These are phyloP conservation scores for Leucocoprinus leucothites DNA, from an alignment of 768 basidiomycete genomes.

Conservation along the genomic window DNA sequence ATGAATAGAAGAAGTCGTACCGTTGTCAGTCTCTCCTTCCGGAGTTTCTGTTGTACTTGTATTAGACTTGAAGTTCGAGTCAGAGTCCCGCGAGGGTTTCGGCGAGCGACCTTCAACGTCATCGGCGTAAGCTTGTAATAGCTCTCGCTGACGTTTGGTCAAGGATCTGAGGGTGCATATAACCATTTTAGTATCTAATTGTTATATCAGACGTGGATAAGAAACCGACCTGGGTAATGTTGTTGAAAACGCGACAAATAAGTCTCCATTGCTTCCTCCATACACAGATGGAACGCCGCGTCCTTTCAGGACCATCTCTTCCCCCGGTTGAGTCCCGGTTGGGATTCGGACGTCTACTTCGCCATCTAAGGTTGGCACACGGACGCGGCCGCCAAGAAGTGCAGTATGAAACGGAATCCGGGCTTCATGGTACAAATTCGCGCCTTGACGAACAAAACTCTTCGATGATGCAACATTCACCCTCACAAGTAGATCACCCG, in stretches of 20 bases:
- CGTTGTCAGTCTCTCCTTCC: slow-evolving; percentile 47
- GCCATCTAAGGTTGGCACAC: slow-evolving; percentile 93
- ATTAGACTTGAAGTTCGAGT: slow-evolving; percentile 12
- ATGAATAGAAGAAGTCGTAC: slow-evolving; percentile 72
- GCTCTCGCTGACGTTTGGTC: slow-evolving; percentile 78
- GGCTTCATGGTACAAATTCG: slow-evolving; percentile 86
- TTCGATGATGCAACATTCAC: slow-evolving; percentile 83
- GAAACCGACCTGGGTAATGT: slow-evolving; percentile 80
- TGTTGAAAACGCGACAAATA: slow-evolving; percentile 86
- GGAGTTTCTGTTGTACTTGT: slow-evolving; percentile 18
- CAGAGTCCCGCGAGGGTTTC: slow-evolving; percentile 1
- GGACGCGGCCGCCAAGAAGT: slow-evolving; percentile 87
- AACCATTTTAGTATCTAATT: background rate
- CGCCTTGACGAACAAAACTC: slow-evolving; percentile 85
- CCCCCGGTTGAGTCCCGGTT: slow-evolving; percentile 91
- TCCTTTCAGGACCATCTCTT: slow-evolving; percentile 92
- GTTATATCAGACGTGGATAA: background rate
- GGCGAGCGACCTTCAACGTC: slow-evolving; percentile 71
- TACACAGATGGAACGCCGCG: slow-evolving; percentile 73
- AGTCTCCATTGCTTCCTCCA: slow-evolving; percentile 67
- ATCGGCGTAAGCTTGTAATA: slow-evolving; percentile 87
- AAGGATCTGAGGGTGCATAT: slow-evolving; percentile 56
- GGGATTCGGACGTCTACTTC: slow-evolving; percentile 94
- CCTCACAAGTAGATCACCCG: slow-evolving; percentile 86
- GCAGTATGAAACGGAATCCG: slow-evolving; percentile 90